phyloP scores from a whole-genome alignment of 2,329 filamentous ascomycete species.

The Fusarium goolgardi region DNA sequence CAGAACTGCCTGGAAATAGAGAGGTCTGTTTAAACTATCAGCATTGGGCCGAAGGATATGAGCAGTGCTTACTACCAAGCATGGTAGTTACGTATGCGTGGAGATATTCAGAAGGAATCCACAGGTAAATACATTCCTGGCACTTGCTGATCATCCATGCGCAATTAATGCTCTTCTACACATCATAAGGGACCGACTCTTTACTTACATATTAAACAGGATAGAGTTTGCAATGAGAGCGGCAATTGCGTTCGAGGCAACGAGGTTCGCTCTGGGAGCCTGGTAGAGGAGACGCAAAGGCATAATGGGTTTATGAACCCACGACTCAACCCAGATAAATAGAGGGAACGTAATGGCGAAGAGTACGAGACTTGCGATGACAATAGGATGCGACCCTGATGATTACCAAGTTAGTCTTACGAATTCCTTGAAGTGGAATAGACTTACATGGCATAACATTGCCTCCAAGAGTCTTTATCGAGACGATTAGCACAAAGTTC shows the following conservation, averaged over 20 bases:
- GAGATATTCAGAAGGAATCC: not conserved
- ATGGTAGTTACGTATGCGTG: not conserved
- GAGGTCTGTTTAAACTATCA: slow-evolving; percentile 60
- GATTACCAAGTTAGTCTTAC: slow-evolving; percentile 23
- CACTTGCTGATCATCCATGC: not conserved
- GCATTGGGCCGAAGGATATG: not conserved
- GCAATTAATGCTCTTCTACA: slow-evolving; percentile 3
- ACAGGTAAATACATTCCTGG: not conserved
- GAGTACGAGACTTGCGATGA: slow-evolving; percentile 63
- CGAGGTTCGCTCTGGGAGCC: slow-evolving; percentile 66
- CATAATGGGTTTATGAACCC: slow-evolving; percentile 67
- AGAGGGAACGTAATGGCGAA: slow-evolving; percentile 61
- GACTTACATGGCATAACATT: slow-evolving; percentile 69
- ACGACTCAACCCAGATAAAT: slow-evolving; percentile 65
- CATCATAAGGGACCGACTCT: not conserved
- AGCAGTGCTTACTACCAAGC: not conserved
- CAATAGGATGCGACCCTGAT: slow-evolving; percentile 67
- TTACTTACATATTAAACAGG: slow-evolving; percentile 66
- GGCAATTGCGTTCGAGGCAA: slow-evolving; percentile 66
- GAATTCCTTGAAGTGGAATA: no score
- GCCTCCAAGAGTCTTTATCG: slow-evolving; percentile 67
- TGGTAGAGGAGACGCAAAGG: slow-evolving; percentile 64
- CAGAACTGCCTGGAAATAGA: slow-evolving; percentile 82
- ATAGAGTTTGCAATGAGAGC: slow-evolving; percentile 66
- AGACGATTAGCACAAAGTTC: slow-evolving; percentile 2